A percentile compares a stretch with the other conserved stretches of the same genome.
phyloP scores from a whole-genome alignment of 768 basidiomycete genomes.

The Mycena albidolilacea region DNA sequence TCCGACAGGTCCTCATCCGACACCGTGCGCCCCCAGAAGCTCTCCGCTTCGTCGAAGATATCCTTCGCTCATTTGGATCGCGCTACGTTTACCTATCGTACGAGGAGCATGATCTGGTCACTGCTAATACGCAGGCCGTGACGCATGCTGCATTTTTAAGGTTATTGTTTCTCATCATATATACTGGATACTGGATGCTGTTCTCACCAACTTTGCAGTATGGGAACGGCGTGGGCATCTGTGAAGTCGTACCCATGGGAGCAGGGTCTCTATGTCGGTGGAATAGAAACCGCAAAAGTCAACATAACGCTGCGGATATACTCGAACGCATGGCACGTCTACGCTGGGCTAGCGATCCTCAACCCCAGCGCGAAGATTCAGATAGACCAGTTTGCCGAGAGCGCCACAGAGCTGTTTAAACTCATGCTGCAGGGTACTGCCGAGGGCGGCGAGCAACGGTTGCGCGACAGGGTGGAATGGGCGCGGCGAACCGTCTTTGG shows the following conservation, averaged over 20 bases:
- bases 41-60: constrained; percentile 83
- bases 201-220: constrained; percentile 63
- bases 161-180: constrained; percentile 55
- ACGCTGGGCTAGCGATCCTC: constrained; percentile 97
- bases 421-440: constrained; percentile 83
- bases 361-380: constrained; percentile 92
- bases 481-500: constrained; percentile 87
- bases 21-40: constrained; percentile 86
- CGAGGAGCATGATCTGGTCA: constrained; percentile 95
- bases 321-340: constrained; percentile 98
- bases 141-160: constrained; percentile 98
- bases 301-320: constrained; percentile 98
- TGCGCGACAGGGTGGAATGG: constrained; percentile 81
- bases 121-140: constrained; percentile 98
- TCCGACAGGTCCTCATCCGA: constrained; percentile 84
- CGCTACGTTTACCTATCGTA: constrained; percentile 95
- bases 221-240: constrained; percentile 97
- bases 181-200: constrained; percentile 14
- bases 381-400: constrained; percentile 92
- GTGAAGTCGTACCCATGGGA: constrained; percentile 93
- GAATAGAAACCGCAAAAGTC: constrained; percentile 98
- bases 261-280: constrained; percentile 93
- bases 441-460: constrained; percentile 57
- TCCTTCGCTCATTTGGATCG: constrained; percentile 84
- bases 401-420: constrained; percentile 93